Conservation (phyloP, 2,329 filamentous ascomycete genomes). For the Xylariaceae sp. region DNA sequence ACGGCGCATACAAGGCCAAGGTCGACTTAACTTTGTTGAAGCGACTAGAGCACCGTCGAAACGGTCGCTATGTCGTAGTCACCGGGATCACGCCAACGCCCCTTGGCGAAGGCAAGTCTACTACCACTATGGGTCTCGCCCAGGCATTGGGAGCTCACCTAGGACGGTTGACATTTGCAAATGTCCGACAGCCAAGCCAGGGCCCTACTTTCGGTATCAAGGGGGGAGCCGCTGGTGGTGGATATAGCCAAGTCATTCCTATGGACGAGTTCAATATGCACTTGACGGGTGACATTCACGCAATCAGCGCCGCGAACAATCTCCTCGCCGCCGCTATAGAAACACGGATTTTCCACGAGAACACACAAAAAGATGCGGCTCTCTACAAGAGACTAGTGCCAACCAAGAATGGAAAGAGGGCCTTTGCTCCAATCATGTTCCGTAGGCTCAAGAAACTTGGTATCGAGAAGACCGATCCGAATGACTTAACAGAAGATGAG, state of each 20-base stretch:
- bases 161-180: constrained; percentile 85
- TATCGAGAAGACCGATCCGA: constrained; percentile 89
- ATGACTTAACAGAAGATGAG: constrained; percentile 87
- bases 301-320: constrained; percentile 96
- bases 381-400: constrained; percentile 87
- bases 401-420: constrained; percentile 80
- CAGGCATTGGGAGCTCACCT: constrained; percentile 90
- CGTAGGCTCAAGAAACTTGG: constrained; percentile 91
- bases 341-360: constrained; percentile 97
- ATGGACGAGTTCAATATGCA: constrained; percentile 99
- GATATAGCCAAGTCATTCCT: constrained; percentile 97
- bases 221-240: constrained; percentile 92
- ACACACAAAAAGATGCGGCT: constrained; percentile 84
- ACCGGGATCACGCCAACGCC: constrained; percentile 96
- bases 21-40: constrained; percentile 79
- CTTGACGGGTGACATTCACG: constrained; percentile 95
- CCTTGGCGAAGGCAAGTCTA: constrained; percentile 95
- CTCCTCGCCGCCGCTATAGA: constrained; percentile 93
- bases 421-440: constrained; percentile 88
- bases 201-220: constrained; percentile 99
- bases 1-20: constrained; percentile 94
- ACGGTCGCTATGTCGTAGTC: constrained; percentile 89
- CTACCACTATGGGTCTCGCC: constrained; percentile 91
- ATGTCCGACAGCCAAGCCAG: constrained; percentile 94
- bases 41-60: constrained; percentile 77